Evolutionary conservation across 2,329 filamentous ascomycete species (phyloP).

Genomic region (Fusarium verrucosum): DNA sequence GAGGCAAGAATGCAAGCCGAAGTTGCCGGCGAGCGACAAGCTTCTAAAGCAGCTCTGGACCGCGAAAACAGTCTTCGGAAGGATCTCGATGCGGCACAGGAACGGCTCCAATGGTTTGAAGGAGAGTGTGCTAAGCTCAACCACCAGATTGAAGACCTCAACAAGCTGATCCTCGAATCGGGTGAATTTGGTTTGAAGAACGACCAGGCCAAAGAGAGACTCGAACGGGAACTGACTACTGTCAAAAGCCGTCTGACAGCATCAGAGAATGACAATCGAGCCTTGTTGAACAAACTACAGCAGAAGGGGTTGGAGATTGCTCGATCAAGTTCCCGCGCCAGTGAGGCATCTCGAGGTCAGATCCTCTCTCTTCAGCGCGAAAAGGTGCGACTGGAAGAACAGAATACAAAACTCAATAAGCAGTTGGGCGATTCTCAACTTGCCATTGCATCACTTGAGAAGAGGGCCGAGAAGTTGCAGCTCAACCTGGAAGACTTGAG

Average conservation of each 20-base stretch:
- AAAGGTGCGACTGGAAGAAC: slow-evolving; percentile 83
- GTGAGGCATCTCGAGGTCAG: slow-evolving; percentile 82
- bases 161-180: slow-evolving; percentile 86
- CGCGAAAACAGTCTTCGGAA: slow-evolving; percentile 79
- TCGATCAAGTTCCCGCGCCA: slow-evolving; percentile 84
- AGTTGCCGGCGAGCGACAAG: slow-evolving; percentile 78
- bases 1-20: slow-evolving; percentile 87
- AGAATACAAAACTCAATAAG: slow-evolving; percentile 80
- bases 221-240: slow-evolving; percentile 90
- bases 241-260: slow-evolving; percentile 88
- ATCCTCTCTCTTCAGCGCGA: slow-evolving; percentile 81
- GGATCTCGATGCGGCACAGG: slow-evolving; percentile 82
- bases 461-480: slow-evolving; percentile 92
- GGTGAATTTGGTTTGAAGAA: slow-evolving; percentile 89
- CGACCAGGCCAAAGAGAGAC: slow-evolving; percentile 91
- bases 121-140: slow-evolving; percentile 80
- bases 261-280: slow-evolving; percentile 95
- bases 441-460: slow-evolving; percentile 83
- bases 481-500: slow-evolving; percentile 90
- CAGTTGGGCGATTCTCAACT: slow-evolving; percentile 89
- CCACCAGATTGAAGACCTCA: slow-evolving; percentile 83
- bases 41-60: slow-evolving; percentile 81
- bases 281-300: slow-evolving; percentile 95
- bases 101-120: slow-evolving; percentile 81
- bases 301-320: slow-evolving; percentile 98